Base-by-base conservation (phyloP, 2,329 filamentous ascomycete species). In the Fusarium dimerum region DNA sequence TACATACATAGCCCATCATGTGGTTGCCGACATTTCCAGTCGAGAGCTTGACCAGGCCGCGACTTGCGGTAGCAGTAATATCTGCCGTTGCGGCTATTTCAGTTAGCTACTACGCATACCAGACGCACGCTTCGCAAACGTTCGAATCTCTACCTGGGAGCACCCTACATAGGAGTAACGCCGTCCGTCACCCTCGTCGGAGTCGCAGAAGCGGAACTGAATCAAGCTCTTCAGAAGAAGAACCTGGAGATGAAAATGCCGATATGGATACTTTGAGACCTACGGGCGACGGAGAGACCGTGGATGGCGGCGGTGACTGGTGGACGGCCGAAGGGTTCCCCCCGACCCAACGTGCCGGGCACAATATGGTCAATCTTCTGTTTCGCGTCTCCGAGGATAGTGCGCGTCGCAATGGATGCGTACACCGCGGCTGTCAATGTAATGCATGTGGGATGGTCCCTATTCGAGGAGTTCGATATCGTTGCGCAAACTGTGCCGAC, bases 381-480 rank as follows among this genome's bases (percentile, higher is more conserved):
- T 97, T 96, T 68, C 85, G 92, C 52, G 95, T 97, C 43, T 95
- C 92, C 0, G 92, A 97, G 71, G 92, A 97, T 61, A 92, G 96
- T 68, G 91, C 92, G 1, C 84, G 87, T 50, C 82, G 90, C 47
- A 93, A 94, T 68, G 89, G 91, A 17, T 96, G 94, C 66, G 88
- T 97, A 18, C 94, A 99, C 70, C 83, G 93, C 12, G 93, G 94
- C 12, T 95, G 96, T 55, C 88, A 88, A 38, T 99, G 94, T 69
- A 96, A 97, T 70, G 85, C 85, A 45, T 99, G 94, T 64, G 89
- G 89, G 50, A 85, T 89, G 64, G 85, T 90, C 45, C 93, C 94
- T 12, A 97, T 99, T 55, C 87, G 90, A 47, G 94, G 94, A 15
- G 88, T 96, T 55, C 85, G 94, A 51, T 99, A 96, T 75, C 88